These are phyloP conservation scores for Ogataea nonfermentans DNA, from an alignment of 805 yeast genomes.

Conservation along the genomic window DNA sequence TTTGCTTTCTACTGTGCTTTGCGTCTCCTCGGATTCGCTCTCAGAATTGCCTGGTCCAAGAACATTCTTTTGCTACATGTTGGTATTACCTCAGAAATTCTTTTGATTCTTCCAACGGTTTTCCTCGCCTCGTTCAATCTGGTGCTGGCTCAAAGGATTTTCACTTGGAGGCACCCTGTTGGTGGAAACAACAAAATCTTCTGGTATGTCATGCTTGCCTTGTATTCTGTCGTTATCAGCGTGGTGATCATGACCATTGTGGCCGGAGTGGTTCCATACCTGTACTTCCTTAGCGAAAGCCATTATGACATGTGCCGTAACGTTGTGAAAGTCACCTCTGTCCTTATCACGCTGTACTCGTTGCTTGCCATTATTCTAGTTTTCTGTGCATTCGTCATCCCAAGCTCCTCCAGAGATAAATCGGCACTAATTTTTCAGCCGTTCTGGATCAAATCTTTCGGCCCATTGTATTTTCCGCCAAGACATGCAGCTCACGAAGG, in stretches of 20 bases:
- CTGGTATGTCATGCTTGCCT: constrained; percentile 46
- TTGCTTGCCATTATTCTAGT: constrained; percentile 50
- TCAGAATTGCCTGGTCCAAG: constrained; percentile 60
- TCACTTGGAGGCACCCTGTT: constrained; percentile 77
- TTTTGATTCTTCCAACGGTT: constrained; percentile 57
- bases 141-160: constrained; percentile 67
- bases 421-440: constrained; percentile 61
- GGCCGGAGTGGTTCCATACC: constrained; percentile 59
- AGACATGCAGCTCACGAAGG: constrained; percentile 45
- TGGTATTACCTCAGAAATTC: constrained; percentile 58
- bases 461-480: constrained; percentile 56
- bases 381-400: constrained; percentile 49
- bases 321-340: constrained; percentile 51
- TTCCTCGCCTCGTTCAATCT: constrained; percentile 57
- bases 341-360: constrained; percentile 50
- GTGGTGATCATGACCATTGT: constrained; percentile 67
- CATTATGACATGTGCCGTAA: constrained; percentile 51
- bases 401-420: constrained; percentile 52
- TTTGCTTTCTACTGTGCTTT: constrained; percentile 52
- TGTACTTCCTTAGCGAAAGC: constrained; percentile 48
- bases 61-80: constrained; percentile 42
- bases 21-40: constrained; percentile 56
- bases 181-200: constrained; percentile 54
- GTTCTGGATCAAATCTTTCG: constrained; percentile 72
- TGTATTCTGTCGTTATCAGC: constrained; percentile 54